Evolutionary conservation across 345 rosid genomes (phyloP).

Genomic region (Eucalyptus tenuipes): DNA sequence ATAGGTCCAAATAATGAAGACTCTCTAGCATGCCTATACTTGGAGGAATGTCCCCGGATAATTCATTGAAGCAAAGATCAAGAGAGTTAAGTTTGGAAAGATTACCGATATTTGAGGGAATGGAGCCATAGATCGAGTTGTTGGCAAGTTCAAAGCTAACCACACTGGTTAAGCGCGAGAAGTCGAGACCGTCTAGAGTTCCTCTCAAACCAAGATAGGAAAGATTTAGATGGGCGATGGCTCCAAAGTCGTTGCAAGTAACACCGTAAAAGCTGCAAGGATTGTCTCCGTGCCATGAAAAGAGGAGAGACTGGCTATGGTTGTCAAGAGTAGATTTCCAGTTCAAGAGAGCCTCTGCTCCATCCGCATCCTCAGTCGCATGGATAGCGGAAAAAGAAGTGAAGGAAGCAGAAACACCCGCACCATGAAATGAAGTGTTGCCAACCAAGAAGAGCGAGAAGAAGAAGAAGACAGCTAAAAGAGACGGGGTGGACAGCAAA

Average conservation of each 20-base stretch:
- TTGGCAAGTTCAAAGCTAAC: neutral
- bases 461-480: neutral
- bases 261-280: neutral
- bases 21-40: neutral
- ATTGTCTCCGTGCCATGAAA: neutral
- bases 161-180: neutral
- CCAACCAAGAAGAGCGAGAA: neutral
- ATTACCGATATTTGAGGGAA: neutral
- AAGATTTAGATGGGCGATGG: neutral
- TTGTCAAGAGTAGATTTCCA: neutral
- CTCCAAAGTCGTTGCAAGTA: neutral
- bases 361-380: rapidly evolving
- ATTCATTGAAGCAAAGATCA: neutral
- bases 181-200: neutral
- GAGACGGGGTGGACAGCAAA: neutral
- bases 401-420: neutral
- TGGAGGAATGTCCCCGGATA: neutral
- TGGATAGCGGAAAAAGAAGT: neutral
- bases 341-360: neutral
- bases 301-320: neutral
- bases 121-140: neutral
- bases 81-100: neutral
- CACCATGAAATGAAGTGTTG: neutral
- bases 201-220: neutral
- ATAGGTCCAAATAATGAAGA: neutral